Percentiles rank a stretch among this genome's conserved stretches.
phyloP scores from a whole-genome alignment of 2,329 filamentous ascomycete genomes.

The Aspergillus sp. region DNA sequence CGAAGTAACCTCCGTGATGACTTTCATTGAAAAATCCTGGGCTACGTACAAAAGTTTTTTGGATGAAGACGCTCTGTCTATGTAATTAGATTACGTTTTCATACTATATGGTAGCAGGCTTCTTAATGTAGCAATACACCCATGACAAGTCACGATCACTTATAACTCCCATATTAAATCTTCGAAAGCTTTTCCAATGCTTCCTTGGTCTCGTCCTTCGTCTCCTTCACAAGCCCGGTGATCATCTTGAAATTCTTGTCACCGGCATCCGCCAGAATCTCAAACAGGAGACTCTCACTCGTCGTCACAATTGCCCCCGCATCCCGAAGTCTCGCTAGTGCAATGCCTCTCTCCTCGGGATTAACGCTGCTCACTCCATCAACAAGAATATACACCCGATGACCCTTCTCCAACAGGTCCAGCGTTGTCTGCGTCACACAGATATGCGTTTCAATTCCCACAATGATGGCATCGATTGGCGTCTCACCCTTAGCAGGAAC shows the following conservation, averaged over 20 bases:
- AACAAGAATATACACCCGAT: slow-evolving; percentile 81
- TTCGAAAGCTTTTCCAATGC: slow-evolving; percentile 67
- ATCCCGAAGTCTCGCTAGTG: slow-evolving; percentile 70
- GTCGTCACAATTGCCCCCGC: slow-evolving; percentile 80
- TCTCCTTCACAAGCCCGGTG: slow-evolving; percentile 76
- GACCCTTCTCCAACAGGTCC: slow-evolving; percentile 72
- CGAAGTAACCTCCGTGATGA: not conserved
- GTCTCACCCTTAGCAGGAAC: slow-evolving; percentile 31
- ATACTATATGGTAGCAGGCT: slow-evolving; percentile 12
- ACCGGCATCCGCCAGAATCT: slow-evolving; percentile 79
- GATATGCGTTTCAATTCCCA: slow-evolving; percentile 92
- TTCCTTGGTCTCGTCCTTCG: slow-evolving; percentile 66
- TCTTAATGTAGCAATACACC: slow-evolving; percentile 14
- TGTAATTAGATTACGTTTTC: not conserved
- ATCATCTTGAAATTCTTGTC: slow-evolving; percentile 70
- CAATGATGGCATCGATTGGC: slow-evolving; percentile 66
- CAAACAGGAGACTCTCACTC: slow-evolving; percentile 87
- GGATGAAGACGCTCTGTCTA: not conserved
- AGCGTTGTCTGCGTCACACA: slow-evolving; percentile 91
- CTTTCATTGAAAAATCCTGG: not conserved
- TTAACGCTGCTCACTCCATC: slow-evolving; percentile 91
- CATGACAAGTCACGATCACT: not conserved
- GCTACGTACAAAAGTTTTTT: slow-evolving; percentile 4
- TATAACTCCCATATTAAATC: slow-evolving; percentile 38
- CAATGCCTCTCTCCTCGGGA: slow-evolving; percentile 74